Conservation (phyloP, 2,329 filamentous ascomycete species). For the Didymosphaeria variabile region DNA sequence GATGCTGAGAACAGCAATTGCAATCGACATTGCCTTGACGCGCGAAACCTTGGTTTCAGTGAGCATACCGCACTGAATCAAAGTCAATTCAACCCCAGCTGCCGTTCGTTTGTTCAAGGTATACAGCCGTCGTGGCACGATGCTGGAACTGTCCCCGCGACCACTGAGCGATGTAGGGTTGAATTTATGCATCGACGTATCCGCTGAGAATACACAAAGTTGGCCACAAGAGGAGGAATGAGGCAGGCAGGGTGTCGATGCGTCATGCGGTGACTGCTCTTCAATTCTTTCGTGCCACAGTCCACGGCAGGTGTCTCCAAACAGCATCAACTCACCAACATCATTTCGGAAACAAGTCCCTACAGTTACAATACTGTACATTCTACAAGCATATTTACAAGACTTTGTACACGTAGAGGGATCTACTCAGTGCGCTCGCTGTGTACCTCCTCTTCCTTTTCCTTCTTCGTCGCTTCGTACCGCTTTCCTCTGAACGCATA, state of each 20-base stretch:
- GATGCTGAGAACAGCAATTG: background rate
- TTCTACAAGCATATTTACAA: slow-evolving; percentile 21
- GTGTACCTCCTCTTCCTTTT: slow-evolving; percentile 48
- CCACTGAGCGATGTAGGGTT: too few relatives aligned
- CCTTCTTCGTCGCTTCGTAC: slow-evolving; percentile 74
- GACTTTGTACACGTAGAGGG: slow-evolving; percentile 1
- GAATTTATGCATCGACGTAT: too few relatives aligned
- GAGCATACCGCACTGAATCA: background rate
- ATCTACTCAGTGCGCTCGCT: slow-evolving; percentile 42
- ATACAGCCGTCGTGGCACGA: too few relatives aligned
- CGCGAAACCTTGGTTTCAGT: background rate
- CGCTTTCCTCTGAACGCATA: slow-evolving; percentile 98
- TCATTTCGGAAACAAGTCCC: background rate
- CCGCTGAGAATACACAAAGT: too few relatives aligned
- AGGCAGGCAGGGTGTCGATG: too few relatives aligned
- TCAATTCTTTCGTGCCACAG: background rate
- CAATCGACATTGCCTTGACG: background rate
- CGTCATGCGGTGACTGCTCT: background rate
- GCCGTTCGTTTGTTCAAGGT: too few relatives aligned
- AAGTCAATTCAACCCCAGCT: too few relatives aligned
- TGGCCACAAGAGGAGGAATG: too few relatives aligned
- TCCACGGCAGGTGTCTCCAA: background rate
- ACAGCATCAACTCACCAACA: background rate
- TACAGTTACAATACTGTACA: slow-evolving; percentile 21
- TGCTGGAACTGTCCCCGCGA: too few relatives aligned